A percentile compares a stretch with the other conserved stretches of the same genome.
phyloP scores from a whole-genome alignment of 192 early-diverging fungal species.

The Pecoramyces ruminantium region DNA sequence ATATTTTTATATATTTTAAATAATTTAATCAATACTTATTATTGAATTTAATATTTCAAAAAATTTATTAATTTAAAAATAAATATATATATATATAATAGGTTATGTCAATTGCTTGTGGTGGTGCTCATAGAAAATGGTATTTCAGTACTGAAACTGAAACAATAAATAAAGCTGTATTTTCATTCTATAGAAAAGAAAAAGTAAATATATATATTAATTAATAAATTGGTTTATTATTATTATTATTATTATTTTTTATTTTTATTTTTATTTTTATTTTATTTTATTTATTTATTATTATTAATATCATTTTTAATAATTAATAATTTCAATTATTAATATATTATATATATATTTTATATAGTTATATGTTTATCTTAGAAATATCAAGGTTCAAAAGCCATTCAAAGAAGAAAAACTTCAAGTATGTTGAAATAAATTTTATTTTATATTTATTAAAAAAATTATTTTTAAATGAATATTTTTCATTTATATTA shows the following conservation, averaged over 20 bases:
- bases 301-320: too few species aligned
- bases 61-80: too few species aligned
- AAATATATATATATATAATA: background rate
- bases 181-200: constrained; percentile 42
- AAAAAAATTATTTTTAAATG: too few species aligned
- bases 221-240: too few species aligned
- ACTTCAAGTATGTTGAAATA: background rate
- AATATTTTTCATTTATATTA: too few species aligned
- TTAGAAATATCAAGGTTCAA: constrained; percentile 19
- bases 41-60: too few species aligned
- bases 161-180: constrained; percentile 21
- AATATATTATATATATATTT: too few species aligned
- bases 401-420: constrained; percentile 12
- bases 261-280: too few species aligned
- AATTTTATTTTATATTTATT: background rate
- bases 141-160: constrained; percentile 31
- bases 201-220: too few species aligned
- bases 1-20: background rate
- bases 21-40: background rate
- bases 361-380: constrained; percentile 15
- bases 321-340: too few species aligned
- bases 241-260: too few species aligned
- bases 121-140: constrained; percentile 58
- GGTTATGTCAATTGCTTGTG: constrained; percentile 43
- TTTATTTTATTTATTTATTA: too few species aligned